phyloP scores from a whole-genome alignment of 83 land plant species.

The Larix sibirica region DNA sequence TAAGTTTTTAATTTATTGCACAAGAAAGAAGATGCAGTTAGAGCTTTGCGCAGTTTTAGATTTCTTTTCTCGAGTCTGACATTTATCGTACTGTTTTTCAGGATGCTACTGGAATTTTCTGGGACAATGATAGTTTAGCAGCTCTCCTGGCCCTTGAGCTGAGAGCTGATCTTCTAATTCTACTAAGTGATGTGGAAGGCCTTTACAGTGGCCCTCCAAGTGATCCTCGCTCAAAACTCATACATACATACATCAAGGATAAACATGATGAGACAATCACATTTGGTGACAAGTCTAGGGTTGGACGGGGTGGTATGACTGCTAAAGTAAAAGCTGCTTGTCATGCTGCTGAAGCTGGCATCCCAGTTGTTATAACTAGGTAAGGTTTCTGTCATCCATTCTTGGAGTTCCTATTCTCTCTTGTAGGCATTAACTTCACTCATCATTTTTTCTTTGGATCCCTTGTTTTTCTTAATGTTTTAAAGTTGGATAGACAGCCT shows the following conservation, averaged over 20 bases:
- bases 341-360: conserved; percentile 80
- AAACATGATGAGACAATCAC: conserved; percentile 85
- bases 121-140: conserved; percentile 98
- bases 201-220: conserved; percentile 96
- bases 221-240: conserved; percentile 88
- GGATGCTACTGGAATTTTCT: conserved; percentile 96
- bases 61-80: background rate
- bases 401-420: background rate
- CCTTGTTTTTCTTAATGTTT: no score
- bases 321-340: conserved; percentile 93
- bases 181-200: conserved; percentile 98
- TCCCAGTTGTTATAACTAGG: conserved; percentile 96
- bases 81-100: conserved; percentile 17
- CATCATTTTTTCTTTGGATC: background rate
- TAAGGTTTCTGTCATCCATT: conserved; percentile 12
- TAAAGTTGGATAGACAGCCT: no score
- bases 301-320: conserved; percentile 98
- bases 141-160: conserved; percentile 89
- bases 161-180: conserved; percentile 83
- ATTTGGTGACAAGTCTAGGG: conserved; percentile 95
- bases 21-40: background rate
- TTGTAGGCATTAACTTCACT: background rate
- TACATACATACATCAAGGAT: conserved; percentile 76
- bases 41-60: background rate
- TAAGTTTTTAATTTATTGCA: background rate